Base-by-base conservation (phyloP, 1,284 basidiomycete genomes). In the Sparassis latifolia region DNA sequence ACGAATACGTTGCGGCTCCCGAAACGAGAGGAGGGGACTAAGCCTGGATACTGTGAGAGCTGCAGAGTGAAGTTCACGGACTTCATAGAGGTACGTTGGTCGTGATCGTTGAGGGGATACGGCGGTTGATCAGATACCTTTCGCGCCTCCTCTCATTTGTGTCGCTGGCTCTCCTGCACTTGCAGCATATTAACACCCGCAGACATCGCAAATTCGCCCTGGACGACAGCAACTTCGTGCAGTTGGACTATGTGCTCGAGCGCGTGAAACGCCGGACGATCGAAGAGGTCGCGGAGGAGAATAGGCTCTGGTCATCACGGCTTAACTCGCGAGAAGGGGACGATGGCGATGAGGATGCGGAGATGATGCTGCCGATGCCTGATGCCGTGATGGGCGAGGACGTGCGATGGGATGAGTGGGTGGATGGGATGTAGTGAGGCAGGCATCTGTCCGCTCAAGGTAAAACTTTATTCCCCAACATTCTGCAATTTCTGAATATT, bases 41-140 rank as follows among this genome's bases (percentile, higher is more conserved):
- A 92, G 67, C 92, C 95, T 5, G 97, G 97, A 7, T 99, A 98
- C 69, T 99, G 97, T 69, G 97, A 99, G 66, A 97, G 95, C 67
- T 99, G 97, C 69, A 80, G 96, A 28, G 64, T 80, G 50, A 92
- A 93, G 66, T 99, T 95, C 64, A 85, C 88, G 0, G 88, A 97
- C 68, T 96, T 99, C 61, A 82, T 84, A 55, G 69, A 76, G 57
- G 94, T 96, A 59, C 35, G 33, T 12, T 50, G 10, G 41, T 50
- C 31, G 31, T 43, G 40, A 44, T 40, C 44, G 45, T 32, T 20
- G 28, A 20, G 9, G 7, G 35, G 35, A 7, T 38, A 20, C 20
- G 20, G 20, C 20, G 35, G 12, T 7, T 37, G 35, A 7, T 37
- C 7, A 6, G 35, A 6, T 12, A 12, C 12, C 12, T 12, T 37